phyloP scores from a whole-genome alignment of 305 asterid species.

The Withania somnifera region DNA sequence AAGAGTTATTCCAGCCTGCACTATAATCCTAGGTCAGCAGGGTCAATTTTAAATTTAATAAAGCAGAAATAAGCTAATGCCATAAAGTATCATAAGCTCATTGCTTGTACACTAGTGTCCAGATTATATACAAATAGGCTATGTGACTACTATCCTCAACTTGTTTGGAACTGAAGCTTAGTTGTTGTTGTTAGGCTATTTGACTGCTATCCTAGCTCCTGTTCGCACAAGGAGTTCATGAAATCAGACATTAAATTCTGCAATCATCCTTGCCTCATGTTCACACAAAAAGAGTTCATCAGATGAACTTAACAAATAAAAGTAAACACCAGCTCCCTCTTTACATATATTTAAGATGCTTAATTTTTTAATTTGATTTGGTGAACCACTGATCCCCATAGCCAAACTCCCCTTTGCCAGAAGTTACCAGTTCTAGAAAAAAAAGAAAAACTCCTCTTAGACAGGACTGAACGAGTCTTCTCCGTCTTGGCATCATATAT shows the following conservation, averaged over 20 bases:
- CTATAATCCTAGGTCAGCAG: neutral
- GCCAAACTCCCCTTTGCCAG: no score
- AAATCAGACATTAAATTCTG: neutral
- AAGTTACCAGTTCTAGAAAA: no score
- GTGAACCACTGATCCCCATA: no score
- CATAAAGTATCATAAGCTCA: neutral
- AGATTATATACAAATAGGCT: neutral
- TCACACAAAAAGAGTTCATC: neutral
- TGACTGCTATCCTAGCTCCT: neutral
- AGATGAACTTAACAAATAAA: neutral
- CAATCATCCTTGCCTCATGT: neutral
- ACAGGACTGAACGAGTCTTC: no score
- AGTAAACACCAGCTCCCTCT: neutral
- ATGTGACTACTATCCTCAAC: no score
- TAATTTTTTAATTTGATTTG: no score
- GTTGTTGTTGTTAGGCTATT: no score
- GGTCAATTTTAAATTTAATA: neutral
- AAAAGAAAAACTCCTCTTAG: no score
- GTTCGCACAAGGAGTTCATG: neutral
- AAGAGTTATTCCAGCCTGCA: slow-evolving; percentile 85
- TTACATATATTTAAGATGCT: neutral
- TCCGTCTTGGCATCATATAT: neutral
- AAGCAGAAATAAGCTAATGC: neutral
- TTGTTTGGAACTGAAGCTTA: no score
- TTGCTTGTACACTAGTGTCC: neutral